Evolutionary conservation across 129 eudicot genomes (phyloP).

Genomic region (Logfia minima): DNA sequence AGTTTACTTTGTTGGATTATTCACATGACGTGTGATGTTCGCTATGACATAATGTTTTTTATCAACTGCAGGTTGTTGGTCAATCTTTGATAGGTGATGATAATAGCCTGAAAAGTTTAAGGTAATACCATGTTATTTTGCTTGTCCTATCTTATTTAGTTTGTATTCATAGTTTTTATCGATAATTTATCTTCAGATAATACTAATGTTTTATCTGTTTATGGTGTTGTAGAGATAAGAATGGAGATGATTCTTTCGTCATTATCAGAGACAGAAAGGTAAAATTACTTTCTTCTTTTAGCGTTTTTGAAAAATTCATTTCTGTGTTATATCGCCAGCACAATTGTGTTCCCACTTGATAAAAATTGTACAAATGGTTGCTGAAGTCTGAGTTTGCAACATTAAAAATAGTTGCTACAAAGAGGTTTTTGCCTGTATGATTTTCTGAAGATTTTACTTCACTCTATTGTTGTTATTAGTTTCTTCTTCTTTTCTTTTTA

Average conservation of each 20-base stretch:
- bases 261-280: constrained; percentile 63
- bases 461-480: not conserved
- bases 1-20: constrained; percentile 10
- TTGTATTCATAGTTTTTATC: constrained; percentile 14
- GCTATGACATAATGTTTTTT: constrained; percentile 8
- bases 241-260: constrained; percentile 42
- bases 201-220: constrained; percentile 12
- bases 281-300: not conserved
- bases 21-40: constrained; percentile 16
- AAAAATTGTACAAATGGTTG: not conserved
- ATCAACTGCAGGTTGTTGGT: constrained; percentile 33
- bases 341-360: not conserved
- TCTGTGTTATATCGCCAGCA: not conserved
- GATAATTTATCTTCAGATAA: not conserved
- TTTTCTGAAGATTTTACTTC: not conserved
- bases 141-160: constrained; percentile 5
- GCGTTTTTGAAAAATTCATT: not conserved
- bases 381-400: not conserved
- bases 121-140: constrained; percentile 34
- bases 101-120: constrained; percentile 38
- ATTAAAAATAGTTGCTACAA: not conserved
- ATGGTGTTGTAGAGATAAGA: constrained; percentile 48
- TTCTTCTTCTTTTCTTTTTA: no score
- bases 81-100: constrained; percentile 40
- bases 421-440: not conserved